phyloP scores from a whole-genome alignment of 2,329 filamentous ascomycete species.

The Endothia cerciana region DNA sequence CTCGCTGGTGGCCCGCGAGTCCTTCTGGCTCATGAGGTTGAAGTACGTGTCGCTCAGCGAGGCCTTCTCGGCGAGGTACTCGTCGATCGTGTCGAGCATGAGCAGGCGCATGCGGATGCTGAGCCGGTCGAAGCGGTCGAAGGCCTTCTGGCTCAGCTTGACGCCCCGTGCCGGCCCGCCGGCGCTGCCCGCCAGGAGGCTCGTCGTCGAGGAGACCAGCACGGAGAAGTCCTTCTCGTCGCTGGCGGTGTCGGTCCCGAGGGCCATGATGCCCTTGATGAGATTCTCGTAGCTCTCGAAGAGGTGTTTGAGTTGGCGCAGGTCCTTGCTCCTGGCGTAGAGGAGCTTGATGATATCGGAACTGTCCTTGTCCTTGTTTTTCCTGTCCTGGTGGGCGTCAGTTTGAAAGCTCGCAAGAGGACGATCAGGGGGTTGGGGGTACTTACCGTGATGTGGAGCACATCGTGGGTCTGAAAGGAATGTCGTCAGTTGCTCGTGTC shows the following conservation, averaged over 20 bases:
- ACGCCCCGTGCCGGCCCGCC: constrained; percentile 31
- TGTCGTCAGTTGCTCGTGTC: constrained; percentile 4
- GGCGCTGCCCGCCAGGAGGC: constrained; percentile 8
- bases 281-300: constrained; percentile 65
- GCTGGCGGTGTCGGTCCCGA: constrained; percentile 39
- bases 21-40: constrained; percentile 76
- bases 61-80: constrained; percentile 71
- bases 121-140: constrained; percentile 62
- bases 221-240: constrained; percentile 20
- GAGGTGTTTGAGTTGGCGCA: constrained; percentile 62
- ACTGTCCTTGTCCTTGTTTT: constrained; percentile 44
- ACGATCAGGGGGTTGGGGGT: neutral
- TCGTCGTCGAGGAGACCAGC: neutral
- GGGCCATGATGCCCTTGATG: constrained; percentile 60
- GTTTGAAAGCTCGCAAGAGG: neutral
- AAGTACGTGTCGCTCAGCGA: constrained; percentile 75
- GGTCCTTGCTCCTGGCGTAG: constrained; percentile 63
- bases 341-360: constrained; percentile 60
- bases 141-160: constrained; percentile 48
- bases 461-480: constrained; percentile 37
- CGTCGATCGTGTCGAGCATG: constrained; percentile 64
- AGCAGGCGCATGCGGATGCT: constrained; percentile 62
- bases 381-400: constrained; percentile 26
- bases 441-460: constrained; percentile 43
- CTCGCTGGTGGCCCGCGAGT: constrained; percentile 72